Base-by-base conservation (phyloP, 164 flowering plant species). In the Tetrastigma voinierianum region DNA sequence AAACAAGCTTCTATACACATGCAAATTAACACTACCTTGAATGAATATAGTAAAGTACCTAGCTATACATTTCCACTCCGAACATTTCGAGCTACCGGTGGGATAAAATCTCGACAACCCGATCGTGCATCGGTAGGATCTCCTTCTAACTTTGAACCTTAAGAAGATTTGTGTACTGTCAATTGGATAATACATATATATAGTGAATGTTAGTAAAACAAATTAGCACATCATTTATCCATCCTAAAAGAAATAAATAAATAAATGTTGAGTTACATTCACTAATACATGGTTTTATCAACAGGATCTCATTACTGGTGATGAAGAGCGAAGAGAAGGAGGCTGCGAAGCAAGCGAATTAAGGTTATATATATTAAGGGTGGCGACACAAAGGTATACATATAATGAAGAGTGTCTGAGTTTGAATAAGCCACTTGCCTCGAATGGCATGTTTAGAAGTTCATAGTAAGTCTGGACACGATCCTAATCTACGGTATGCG, bases 381-480 rank as follows among this genome's bases (percentile, higher is more conserved):
- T 23, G 21, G 12, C n/a, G 20, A 56, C 12, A 49, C 49, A 61
- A 32, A 67, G 46, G 3, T 24, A n/a, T n/a, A n/a, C n/a, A n/a
- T n/a, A n/a, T n/a, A 13, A 55, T 51, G 10, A 58, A 51, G 15
- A n/a, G 32, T 25, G 49, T n/a, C 12, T 17, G 25, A 9, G 20
- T 48, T 57, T 40, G 61, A 61, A 52, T 44, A 44, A n/a, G n/a
- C n/a, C n/a, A 64, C 77, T 74, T 80, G 77, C 99, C 93, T 96
- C 99, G 72, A 82, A 93, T 62, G 99, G 98, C 89, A 96, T 83
- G 78, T 96, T 93, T 59, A 96, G 62, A 10, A 96, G 90, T 70
- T 93, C 99, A 76, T 83, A 93, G 67, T 93, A 96, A 48, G 92
- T 96, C 62, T 98, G 83, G 51, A 91, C 93, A 58, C 82, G 91